Evolutionary conservation across 2,329 filamentous ascomycete species (phyloP).

Genomic region (Aspergillus intermedius): DNA sequence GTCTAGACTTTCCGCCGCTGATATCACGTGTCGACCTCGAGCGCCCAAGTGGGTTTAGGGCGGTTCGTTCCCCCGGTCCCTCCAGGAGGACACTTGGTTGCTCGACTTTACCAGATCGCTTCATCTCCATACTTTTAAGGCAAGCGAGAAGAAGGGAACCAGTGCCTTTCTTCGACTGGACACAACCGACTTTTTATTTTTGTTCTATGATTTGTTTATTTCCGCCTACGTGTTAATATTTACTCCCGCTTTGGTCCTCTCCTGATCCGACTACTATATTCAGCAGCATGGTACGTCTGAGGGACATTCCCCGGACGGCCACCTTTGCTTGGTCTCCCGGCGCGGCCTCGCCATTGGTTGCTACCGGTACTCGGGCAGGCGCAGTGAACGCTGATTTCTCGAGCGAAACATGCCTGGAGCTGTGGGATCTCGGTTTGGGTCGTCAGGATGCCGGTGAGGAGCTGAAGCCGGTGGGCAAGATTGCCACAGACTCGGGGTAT

Average conservation of each 20-base stretch:
- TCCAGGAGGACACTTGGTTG: conserved; percentile 38
- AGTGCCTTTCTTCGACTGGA: conserved; percentile 8
- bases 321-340: conserved; percentile 95
- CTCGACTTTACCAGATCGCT: conserved; percentile 10
- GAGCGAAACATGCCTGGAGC: conserved; percentile 89
- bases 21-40: conserved; percentile 27
- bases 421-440: conserved; percentile 89
- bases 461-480: conserved; percentile 75
- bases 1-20: conserved; percentile 15
- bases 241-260: conserved; percentile 10
- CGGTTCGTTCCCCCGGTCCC: conserved; percentile 20
- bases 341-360: conserved; percentile 69
- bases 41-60: conserved; percentile 23
- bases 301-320: conserved; percentile 93
- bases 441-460: conserved; percentile 68
- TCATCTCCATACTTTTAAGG: conserved; percentile 21
- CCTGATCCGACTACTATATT: conserved; percentile 16
- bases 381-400: conserved; percentile 97
- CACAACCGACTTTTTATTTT: background rate
- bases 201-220: background rate
- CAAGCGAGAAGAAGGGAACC: conserved; percentile 27
- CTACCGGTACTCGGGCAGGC: conserved; percentile 88
- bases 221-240: no score
- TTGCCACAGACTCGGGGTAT: conserved; percentile 85
- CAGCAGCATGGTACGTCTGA: conserved; percentile 77